Base-by-base conservation (phyloP, 129 eudicot genomes). In the Solidago caesia region DNA sequence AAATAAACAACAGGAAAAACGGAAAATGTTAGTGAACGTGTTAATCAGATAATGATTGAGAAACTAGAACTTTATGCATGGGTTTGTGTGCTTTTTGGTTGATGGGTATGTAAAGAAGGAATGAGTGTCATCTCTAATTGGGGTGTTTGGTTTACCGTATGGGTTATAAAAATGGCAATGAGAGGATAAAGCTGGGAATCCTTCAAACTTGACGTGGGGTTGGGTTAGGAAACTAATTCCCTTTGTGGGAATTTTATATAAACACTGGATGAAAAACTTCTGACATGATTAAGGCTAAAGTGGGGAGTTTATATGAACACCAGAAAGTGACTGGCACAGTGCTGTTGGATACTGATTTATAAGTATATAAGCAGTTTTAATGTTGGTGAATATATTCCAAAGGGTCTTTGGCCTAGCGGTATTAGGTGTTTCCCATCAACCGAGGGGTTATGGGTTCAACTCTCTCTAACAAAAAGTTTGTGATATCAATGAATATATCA, bases 41-140 rank as follows among this genome's bases (percentile, higher is more conserved):
- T 8, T 56, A 71, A 21, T 10, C 4, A 65, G 42, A 61, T 13
- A 64, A 15, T 29, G 13, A 21, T 52, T 64, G 71, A 5, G 64
- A 51, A 64, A 75, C 64, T 75, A 6, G 44, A 39, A 27, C 44
- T 75, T 42, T 53, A 75, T 33, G 55, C 77, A 56, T 60, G 69
- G 7, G 45, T 44, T 27, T 45, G 26, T 45, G 44, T 73, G 9
- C 39, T 58, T 15, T 25, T 71, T 71, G 62, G 49, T 43, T 64
- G 26, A 64, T n/a, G 52, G 51, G 47, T 43, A 65, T 65, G 70
- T 26, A 49, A 64, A n/a, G 51, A 68, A 47, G 73, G 14, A 27
- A 27, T 25, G 5, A n/a, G 46, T n/a, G 4, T 49, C 5, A 7
- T 13, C 41, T 26, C 73, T 65, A 65, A 65, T 47, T 43, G 27